Conservation (phyloP, 768 basidiomycete species). For the Lyophyllum shimeji region DNA sequence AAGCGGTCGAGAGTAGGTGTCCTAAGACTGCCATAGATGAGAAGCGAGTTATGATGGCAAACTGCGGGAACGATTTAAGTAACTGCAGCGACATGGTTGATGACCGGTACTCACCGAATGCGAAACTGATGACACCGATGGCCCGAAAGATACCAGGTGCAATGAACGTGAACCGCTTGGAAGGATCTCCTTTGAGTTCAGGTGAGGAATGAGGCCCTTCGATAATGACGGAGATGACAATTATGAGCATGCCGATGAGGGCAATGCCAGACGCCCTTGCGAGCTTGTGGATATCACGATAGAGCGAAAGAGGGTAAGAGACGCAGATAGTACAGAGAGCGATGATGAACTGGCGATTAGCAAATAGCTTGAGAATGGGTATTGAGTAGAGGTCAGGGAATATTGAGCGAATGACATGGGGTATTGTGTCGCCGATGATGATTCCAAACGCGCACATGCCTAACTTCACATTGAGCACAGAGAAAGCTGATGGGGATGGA, state of each 20-base stretch:
- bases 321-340: slow-evolving; percentile 82
- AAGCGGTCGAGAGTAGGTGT: slow-evolving; percentile 96
- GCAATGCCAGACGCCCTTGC: slow-evolving; percentile 91
- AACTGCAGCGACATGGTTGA: not conserved
- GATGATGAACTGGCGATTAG: slow-evolving; percentile 89
- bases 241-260: slow-evolving; percentile 90
- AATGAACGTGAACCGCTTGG: slow-evolving; percentile 72
- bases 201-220: slow-evolving; percentile 76
- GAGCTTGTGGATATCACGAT: slow-evolving; percentile 97
- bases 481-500: not conserved
- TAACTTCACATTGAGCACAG: slow-evolving; percentile 24
- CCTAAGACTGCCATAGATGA: slow-evolving; percentile 91
- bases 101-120: slow-evolving; percentile 52
- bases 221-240: slow-evolving; percentile 81
- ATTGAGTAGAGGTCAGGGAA: slow-evolving; percentile 70
- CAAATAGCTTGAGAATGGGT: slow-evolving; percentile 74
- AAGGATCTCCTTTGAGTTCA: slow-evolving; percentile 75
- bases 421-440: slow-evolving; percentile 96
- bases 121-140: slow-evolving; percentile 96
- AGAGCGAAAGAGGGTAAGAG: slow-evolving; percentile 92
- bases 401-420: slow-evolving; percentile 85
- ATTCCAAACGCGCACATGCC: slow-evolving; percentile 99
- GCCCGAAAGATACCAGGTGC: slow-evolving; percentile 88
- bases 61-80: slow-evolving; percentile 40
- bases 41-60: slow-evolving; percentile 95